phyloP scores from a whole-genome alignment of 129 eudicot genomes.

The Ambrosia artemisiifolia region DNA sequence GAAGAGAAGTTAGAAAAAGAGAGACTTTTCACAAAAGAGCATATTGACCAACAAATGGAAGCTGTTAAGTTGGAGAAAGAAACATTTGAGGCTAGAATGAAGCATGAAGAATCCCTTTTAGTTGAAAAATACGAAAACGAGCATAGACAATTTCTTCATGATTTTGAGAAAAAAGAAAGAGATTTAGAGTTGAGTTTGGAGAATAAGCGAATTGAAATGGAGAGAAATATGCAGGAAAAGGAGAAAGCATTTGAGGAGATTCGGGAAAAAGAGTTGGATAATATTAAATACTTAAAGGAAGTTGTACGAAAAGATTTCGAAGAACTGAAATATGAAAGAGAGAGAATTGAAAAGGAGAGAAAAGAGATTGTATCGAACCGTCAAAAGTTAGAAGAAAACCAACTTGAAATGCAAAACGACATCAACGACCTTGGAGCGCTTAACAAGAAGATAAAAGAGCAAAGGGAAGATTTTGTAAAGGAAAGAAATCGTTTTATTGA shows the following conservation, averaged over 20 bases:
- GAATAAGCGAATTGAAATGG: conserved; percentile 51
- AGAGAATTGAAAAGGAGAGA: conserved; percentile 50
- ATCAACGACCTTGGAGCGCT: conserved; percentile 60
- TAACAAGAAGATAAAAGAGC: conserved; percentile 66
- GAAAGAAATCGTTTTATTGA: conserved; percentile 56
- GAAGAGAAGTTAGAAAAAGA: conserved; percentile 57
- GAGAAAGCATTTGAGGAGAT: conserved; percentile 56
- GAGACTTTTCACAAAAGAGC: conserved; percentile 46
- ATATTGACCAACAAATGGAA: conserved; percentile 46
- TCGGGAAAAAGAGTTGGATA: conserved; percentile 45
- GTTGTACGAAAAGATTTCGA: conserved; percentile 46
- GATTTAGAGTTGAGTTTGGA: conserved; percentile 57
- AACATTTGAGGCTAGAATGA: conserved; percentile 59
- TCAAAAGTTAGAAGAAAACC: conserved; percentile 52
- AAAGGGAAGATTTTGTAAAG: conserved; percentile 51
- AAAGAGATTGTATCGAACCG: conserved; percentile 48
- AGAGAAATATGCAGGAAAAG: conserved; percentile 46
- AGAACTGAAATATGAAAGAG: conserved; percentile 49
- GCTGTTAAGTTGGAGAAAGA: conserved; percentile 58
- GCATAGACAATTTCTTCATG: conserved; percentile 48
- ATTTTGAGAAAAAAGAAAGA: conserved; percentile 51
- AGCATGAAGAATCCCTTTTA: conserved; percentile 47
- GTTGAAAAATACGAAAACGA: conserved; percentile 47
- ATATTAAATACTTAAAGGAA: conserved; percentile 52
- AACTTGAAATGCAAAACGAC: conserved; percentile 71